Evolutionary conservation across 352 stramenopile genomes (phyloP).

Genomic region (Pythium brachiatum): DNA sequence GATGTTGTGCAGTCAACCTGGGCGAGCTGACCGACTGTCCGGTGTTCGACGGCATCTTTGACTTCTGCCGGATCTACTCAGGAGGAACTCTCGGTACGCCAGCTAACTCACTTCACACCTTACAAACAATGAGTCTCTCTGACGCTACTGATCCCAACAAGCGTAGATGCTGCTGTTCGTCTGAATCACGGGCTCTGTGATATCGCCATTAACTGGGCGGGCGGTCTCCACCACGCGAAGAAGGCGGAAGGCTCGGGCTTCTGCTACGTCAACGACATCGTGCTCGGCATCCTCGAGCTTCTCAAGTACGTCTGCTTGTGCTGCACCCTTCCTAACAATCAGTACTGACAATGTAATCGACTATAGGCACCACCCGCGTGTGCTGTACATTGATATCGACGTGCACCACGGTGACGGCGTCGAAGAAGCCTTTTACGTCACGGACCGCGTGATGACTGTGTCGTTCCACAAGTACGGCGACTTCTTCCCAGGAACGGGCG

Average conservation of each 20-base stretch:
- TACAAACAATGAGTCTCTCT: too few relatives aligned
- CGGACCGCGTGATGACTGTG: slow-evolving; percentile 98
- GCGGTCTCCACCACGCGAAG: slow-evolving; percentile 98
- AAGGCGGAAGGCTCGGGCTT: slow-evolving; percentile 95
- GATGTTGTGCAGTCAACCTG: slow-evolving; percentile 86
- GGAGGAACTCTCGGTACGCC: slow-evolving; percentile 89
- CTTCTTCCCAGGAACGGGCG: slow-evolving; percentile 98
- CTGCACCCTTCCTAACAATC: not conserved
- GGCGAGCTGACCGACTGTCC: slow-evolving; percentile 98
- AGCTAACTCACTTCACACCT: not conserved
- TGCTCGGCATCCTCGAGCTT: slow-evolving; percentile 98
- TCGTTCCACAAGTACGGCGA: slow-evolving; percentile 99
- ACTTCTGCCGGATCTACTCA: slow-evolving; percentile 98
- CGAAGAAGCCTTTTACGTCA: slow-evolving; percentile 96
- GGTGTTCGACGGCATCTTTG: slow-evolving; percentile 98
- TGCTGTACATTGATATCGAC: slow-evolving; percentile 99
- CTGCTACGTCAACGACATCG: slow-evolving; percentile 99
- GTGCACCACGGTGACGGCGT: slow-evolving; percentile 98
- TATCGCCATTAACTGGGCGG: slow-evolving; percentile 98
- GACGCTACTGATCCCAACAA: not conserved
- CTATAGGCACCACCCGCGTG: slow-evolving; percentile 83
- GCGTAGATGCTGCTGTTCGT: slow-evolving; percentile 93
- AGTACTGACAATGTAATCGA: not conserved
- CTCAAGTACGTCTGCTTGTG: slow-evolving; percentile 83
- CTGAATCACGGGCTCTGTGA: slow-evolving; percentile 96